Conservation (phyloP, 139 green algal species). For the Tetratostichococcus sp. region DNA sequence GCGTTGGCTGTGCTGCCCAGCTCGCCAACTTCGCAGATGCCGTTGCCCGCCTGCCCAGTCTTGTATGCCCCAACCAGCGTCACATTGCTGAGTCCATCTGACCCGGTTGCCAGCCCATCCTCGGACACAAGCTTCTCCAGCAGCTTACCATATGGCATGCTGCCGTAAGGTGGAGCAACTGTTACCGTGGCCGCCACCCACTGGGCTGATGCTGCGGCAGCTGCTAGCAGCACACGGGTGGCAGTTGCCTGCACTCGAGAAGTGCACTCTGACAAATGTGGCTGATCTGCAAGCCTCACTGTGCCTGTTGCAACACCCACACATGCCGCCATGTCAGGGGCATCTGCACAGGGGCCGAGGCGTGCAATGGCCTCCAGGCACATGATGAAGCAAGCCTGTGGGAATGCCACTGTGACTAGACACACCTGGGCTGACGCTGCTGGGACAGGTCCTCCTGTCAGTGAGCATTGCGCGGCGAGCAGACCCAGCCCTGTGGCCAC, state of each 20-base stretch:
- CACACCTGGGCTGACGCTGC: background rate
- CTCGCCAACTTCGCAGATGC: slow-evolving; percentile 28
- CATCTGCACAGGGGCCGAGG: too few relatives aligned
- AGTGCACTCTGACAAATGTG: too few relatives aligned
- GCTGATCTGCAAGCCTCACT: too few relatives aligned
- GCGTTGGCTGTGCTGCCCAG: background rate
- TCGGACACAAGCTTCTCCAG: background rate
- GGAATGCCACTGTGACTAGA: background rate
- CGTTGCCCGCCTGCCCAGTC: slow-evolving; percentile 16
- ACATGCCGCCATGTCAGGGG: too few relatives aligned
- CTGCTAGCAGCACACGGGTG: too few relatives aligned
- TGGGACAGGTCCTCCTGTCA: background rate
- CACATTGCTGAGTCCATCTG: background rate
- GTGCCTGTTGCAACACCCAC: too few relatives aligned
- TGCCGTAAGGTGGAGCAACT: slow-evolving; percentile 5
- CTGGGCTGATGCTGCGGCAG: too few relatives aligned
- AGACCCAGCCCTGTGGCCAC: background rate
- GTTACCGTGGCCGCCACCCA: background rate
- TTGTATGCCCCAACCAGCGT: background rate
- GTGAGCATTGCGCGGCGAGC: background rate
- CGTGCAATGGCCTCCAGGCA: too few relatives aligned
- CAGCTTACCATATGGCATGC: slow-evolving; percentile 8
- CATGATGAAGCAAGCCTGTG: too few relatives aligned
- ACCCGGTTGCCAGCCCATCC: background rate
- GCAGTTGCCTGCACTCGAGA: too few relatives aligned